phyloP scores from a whole-genome alignment of 768 basidiomycete species.

The Trametes punicea region DNA sequence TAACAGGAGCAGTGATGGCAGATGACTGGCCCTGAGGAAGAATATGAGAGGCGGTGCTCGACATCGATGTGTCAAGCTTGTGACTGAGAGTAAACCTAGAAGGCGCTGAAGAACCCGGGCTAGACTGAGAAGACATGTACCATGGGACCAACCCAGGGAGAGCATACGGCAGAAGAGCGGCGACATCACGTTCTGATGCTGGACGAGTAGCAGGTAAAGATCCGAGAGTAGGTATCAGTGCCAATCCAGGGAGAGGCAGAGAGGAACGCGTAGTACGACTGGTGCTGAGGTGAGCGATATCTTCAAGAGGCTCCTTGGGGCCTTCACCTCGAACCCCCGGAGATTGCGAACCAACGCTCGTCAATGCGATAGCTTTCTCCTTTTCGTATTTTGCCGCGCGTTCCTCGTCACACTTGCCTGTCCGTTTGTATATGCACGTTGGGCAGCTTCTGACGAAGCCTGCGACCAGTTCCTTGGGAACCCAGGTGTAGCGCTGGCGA shows the following conservation, averaged over 20 bases:
- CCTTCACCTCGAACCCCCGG: not conserved
- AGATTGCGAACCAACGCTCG: not conserved
- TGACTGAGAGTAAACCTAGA: no score
- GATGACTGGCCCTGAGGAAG: not conserved
- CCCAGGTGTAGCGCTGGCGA: conserved; percentile 71
- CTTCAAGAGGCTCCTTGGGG: not conserved
- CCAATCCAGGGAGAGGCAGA: not conserved
- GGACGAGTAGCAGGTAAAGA: no score
- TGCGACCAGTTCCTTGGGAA: conserved; percentile 80
- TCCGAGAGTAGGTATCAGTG: not conserved
- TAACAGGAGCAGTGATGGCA: not conserved
- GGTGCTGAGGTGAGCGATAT: not conserved
- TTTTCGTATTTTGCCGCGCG: not conserved
- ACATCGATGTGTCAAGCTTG: no score
- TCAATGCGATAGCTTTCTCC: not conserved
- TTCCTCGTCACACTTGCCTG: conserved; percentile 23
- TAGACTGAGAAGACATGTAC: not conserved
- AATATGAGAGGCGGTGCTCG: not conserved
- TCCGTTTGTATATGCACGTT: conserved; percentile 55
- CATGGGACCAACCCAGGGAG: not conserved
- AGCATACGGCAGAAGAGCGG: not conserved
- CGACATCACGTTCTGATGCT: not conserved
- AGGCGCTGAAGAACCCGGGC: not conserved
- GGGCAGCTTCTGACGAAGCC: conserved; percentile 79
- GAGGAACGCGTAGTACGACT: not conserved